phyloP scores from a whole-genome alignment of 2,329 filamentous ascomycete species.

The Colletotrichum tofieldiae region DNA sequence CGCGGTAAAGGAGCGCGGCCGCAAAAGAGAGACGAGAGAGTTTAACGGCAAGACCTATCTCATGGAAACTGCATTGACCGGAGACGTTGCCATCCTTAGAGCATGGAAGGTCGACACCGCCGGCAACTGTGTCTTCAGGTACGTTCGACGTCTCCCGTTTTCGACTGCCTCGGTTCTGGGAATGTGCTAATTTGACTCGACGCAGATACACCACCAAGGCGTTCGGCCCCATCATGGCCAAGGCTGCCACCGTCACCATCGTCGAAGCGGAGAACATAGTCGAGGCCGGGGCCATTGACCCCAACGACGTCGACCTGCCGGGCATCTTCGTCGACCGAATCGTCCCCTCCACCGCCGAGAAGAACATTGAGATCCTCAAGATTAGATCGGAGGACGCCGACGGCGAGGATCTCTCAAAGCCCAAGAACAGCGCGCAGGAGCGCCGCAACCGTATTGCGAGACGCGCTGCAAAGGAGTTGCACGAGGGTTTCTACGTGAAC shows the following conservation, averaged over 20 bases:
- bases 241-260: slow-evolving; percentile 83
- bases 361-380: slow-evolving; percentile 81
- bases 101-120: slow-evolving; percentile 84
- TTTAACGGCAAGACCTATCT: slow-evolving; percentile 82
- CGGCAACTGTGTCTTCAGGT: slow-evolving; percentile 86
- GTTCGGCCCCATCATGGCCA: slow-evolving; percentile 84
- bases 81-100: slow-evolving; percentile 83
- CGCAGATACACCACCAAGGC: slow-evolving; percentile 79
- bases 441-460: slow-evolving; percentile 81
- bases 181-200: background rate
- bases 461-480: slow-evolving; percentile 85
- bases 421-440: slow-evolving; percentile 63
- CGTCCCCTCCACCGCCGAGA: slow-evolving; percentile 79
- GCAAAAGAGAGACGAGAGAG: slow-evolving; percentile 78
- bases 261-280: slow-evolving; percentile 92
- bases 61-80: slow-evolving; percentile 83
- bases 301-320: slow-evolving; percentile 83
- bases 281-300: slow-evolving; percentile 78
- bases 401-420: slow-evolving; percentile 50
- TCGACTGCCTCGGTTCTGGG: background rate
- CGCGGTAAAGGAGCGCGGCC: slow-evolving; percentile 74
- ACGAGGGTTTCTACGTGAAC: slow-evolving; percentile 86
- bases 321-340: slow-evolving; percentile 89
- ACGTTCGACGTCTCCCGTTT: slow-evolving; percentile 42
- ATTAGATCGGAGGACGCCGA: slow-evolving; percentile 61